A percentile compares a stretch with the other conserved stretches of the same genome.
Evolutionary conservation across 768 basidiomycete genomes (phyloP).

Genomic region (Cyclocybe aegerita): DNA sequence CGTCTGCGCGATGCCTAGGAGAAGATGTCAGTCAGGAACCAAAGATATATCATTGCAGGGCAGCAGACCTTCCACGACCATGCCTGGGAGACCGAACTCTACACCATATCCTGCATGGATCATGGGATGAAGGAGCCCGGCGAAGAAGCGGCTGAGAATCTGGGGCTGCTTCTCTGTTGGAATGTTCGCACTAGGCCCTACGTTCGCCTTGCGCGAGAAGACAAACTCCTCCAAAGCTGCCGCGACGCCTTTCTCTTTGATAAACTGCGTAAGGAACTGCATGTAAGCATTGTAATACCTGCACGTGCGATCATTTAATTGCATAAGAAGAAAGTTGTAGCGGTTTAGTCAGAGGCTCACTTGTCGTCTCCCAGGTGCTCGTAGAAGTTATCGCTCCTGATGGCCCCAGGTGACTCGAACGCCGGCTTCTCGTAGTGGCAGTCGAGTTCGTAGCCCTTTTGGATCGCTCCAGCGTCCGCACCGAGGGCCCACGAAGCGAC

Average conservation of each 20-base stretch:
- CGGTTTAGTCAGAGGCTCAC: constrained; percentile 29
- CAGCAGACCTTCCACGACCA: constrained; percentile 58
- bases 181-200: constrained; percentile 23
- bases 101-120: constrained; percentile 64
- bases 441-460: constrained; percentile 37
- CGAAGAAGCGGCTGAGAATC: constrained; percentile 58
- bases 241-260: constrained; percentile 42
- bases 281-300: constrained; percentile 65
- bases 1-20: constrained; percentile 54
- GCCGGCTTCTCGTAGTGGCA: constrained; percentile 33
- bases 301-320: background rate
- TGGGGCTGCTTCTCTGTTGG: constrained; percentile 37
- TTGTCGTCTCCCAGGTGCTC: constrained; percentile 57
- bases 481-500: constrained; percentile 64
- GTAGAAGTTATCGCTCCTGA: constrained; percentile 47
- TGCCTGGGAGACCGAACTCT: constrained; percentile 59
- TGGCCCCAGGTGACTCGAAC: constrained; percentile 41
- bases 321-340: too few species aligned
- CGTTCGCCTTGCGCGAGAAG: constrained; percentile 53
- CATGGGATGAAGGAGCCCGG: constrained; percentile 60
- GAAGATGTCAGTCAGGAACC: background rate
- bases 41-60: background rate
- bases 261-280: constrained; percentile 47
- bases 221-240: constrained; percentile 59
- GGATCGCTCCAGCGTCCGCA: constrained; percentile 38